Conservation (phyloP, 2,329 filamentous ascomycete species). For the Hypoxylon sp. region DNA sequence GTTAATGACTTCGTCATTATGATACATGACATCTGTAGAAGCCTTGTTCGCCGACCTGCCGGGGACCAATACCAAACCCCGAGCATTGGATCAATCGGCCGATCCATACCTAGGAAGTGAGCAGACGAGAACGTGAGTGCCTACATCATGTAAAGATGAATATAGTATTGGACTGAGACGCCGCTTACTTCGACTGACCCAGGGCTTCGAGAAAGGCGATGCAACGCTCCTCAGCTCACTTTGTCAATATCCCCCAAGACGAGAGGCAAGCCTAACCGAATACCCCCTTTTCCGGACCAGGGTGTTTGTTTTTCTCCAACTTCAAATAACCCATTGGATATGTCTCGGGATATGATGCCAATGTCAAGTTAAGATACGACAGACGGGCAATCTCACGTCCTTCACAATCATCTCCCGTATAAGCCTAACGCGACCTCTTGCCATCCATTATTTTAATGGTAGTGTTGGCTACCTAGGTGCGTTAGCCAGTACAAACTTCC, state of each 20-base stretch:
- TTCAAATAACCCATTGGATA: background rate
- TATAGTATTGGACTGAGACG: background rate
- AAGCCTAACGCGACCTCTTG: background rate
- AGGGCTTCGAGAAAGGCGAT: slow-evolving; percentile 22
- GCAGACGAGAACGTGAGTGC: background rate
- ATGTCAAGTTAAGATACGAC: background rate
- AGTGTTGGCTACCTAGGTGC: background rate
- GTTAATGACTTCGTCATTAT: background rate
- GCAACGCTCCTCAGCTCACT: slow-evolving; percentile 17
- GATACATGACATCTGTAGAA: background rate
- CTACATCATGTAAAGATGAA: background rate
- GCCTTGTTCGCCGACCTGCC: background rate
- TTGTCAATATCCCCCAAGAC: background rate
- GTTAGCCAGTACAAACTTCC: background rate
- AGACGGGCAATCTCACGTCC: background rate
- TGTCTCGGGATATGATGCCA: background rate
- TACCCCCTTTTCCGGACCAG: background rate
- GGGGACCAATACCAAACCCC: background rate
- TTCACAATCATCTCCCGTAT: background rate
- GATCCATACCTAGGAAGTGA: background rate
- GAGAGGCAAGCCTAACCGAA: slow-evolving; percentile 20
- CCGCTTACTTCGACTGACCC: background rate
- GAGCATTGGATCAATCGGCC: background rate
- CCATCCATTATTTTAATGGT: background rate
- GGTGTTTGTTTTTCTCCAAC: slow-evolving; percentile 4